Evolutionary conservation across 2,329 filamentous ascomycete species (phyloP).

Genomic region (Aureobasidium sp.): DNA sequence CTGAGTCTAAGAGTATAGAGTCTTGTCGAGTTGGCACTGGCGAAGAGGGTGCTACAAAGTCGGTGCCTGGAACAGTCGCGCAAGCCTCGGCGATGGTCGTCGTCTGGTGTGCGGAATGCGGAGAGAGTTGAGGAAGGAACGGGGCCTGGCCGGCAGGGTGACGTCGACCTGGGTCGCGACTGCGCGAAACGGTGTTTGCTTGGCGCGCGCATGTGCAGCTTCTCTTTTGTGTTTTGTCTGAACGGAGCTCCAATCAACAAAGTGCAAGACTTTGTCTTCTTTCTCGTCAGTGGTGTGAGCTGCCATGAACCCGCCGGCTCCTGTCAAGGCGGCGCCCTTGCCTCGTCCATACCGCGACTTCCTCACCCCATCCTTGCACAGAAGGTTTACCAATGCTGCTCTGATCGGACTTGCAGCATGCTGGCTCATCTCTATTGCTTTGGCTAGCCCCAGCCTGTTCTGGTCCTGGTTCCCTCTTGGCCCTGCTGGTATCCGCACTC

Average conservation of each 20-base stretch:
- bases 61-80: neutral
- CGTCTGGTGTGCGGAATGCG: neutral
- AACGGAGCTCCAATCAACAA: neutral
- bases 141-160: neutral
- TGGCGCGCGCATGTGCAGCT: slow-evolving; percentile 12
- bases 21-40: neutral
- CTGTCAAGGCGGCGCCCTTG: slow-evolving; percentile 2
- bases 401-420: slow-evolving; percentile 62
- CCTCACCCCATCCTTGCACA: slow-evolving; percentile 78
- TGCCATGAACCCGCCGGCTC: neutral
- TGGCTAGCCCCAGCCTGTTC: slow-evolving; percentile 45
- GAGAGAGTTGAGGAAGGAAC: slow-evolving; percentile 8
- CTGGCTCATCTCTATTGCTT: slow-evolving; percentile 63
- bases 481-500: slow-evolving; percentile 64
- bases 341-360: slow-evolving; percentile 70
- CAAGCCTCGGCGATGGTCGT: neutral
- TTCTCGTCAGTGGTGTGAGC: neutral
- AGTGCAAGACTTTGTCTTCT: neutral
- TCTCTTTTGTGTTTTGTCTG: slow-evolving; percentile 7
- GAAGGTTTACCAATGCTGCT: slow-evolving; percentile 74
- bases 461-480: slow-evolving; percentile 86
- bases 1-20: neutral
- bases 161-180: neutral
- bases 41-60: neutral
- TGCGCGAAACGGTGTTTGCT: slow-evolving; percentile 7